Percentiles rank a stretch among this genome's conserved stretches.
Conservation (phyloP, 148 eudicot genomes). For the Amaranthus cruentus region DNA sequence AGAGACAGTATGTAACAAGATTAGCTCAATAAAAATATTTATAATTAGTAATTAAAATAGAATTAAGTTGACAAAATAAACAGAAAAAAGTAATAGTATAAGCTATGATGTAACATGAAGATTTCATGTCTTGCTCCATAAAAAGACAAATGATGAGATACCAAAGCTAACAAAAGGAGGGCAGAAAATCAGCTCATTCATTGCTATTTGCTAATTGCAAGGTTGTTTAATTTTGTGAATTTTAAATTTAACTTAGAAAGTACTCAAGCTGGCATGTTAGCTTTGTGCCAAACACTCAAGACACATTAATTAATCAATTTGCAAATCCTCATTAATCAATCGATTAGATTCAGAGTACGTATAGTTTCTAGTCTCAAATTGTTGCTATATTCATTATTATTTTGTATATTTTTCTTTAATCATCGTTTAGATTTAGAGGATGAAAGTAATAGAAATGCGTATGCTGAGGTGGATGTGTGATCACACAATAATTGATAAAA, state of each 20-base stretch:
- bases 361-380: too few relatives aligned
- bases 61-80: too few relatives aligned
- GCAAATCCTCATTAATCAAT: slow-evolving; percentile 14
- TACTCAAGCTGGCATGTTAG: slow-evolving; percentile 25
- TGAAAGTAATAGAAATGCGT: too few relatives aligned
- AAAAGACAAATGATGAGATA: slow-evolving; percentile 4
- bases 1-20: too few relatives aligned
- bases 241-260: background rate
- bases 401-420: too few relatives aligned
- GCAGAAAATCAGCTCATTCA: slow-evolving; percentile 2
- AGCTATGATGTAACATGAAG: background rate
- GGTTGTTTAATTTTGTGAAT: background rate
- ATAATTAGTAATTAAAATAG: too few relatives aligned
- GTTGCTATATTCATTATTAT: too few relatives aligned
- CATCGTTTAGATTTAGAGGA: too few relatives aligned
- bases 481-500: too few relatives aligned
- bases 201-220: background rate
- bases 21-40: too few relatives aligned
- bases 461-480: too few relatives aligned
- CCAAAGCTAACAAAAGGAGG: background rate
- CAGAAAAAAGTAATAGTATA: background rate
- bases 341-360: background rate
- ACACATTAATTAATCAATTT: slow-evolving; percentile 16
- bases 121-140: background rate
- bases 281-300: slow-evolving; percentile 20